Evolutionary conservation across 805 yeast genomes (phyloP).

Genomic region (Nakazawaea holstii): DNA sequence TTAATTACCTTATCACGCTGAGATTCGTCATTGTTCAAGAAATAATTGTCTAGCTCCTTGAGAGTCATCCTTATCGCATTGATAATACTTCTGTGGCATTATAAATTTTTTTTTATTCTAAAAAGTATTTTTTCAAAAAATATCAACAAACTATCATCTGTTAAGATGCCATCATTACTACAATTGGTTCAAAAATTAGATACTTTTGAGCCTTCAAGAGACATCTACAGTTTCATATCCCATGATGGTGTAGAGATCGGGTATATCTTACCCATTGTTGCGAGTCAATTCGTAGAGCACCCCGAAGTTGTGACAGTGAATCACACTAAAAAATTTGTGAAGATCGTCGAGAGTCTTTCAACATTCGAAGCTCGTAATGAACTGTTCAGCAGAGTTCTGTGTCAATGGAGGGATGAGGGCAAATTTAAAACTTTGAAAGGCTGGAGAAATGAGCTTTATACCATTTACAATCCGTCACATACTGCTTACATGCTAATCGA

Average conservation of each 20-base stretch:
- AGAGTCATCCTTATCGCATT: neutral
- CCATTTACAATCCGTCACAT: conserved; percentile 53
- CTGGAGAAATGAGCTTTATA: conserved; percentile 86
- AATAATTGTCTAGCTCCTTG: conserved; percentile 13
- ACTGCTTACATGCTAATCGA: conserved; percentile 67
- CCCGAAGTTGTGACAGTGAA: conserved; percentile 23
- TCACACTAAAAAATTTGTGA: conserved; percentile 20
- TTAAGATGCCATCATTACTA: conserved; percentile 2
- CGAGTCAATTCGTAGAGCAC: conserved; percentile 19
- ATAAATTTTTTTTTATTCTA: neutral
- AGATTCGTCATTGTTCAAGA: neutral
- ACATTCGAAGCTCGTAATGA: conserved; percentile 35
- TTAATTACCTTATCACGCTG: neutral
- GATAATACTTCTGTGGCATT: neutral
- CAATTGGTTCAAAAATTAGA: conserved; percentile 15
- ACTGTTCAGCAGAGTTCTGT: conserved; percentile 38
- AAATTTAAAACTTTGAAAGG: conserved; percentile 42
- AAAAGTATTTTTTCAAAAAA: neutral
- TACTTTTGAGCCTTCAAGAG: conserved; percentile 15
- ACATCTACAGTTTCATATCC: conserved; percentile 28
- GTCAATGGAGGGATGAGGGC: conserved; percentile 29
- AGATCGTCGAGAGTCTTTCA: conserved; percentile 23
- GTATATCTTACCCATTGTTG: conserved; percentile 30
- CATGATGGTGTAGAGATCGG: conserved; percentile 35
- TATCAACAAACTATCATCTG: neutral